Evolutionary conservation across 768 basidiomycete species (phyloP).

Genomic region (Suillus alpinus): DNA sequence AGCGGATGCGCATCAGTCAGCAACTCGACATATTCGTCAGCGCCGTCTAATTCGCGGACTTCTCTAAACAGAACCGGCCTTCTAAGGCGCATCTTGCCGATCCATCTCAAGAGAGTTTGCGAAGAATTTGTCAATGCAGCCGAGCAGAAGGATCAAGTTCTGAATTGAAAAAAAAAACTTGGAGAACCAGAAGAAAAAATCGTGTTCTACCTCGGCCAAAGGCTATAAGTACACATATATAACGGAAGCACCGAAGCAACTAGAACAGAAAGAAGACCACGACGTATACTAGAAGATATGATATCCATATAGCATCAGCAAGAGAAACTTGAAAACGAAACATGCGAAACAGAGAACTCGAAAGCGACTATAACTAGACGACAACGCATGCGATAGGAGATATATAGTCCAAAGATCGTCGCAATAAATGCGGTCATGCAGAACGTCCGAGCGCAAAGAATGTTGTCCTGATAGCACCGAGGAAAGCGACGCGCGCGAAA

Average conservation of each 20-base stretch:
- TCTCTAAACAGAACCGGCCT: background rate
- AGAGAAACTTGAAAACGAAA: background rate
- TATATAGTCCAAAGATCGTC: slow-evolving; percentile 19
- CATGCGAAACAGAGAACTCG: slow-evolving; percentile 14
- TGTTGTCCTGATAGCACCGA: background rate
- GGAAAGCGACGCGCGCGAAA: background rate
- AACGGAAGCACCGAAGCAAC: background rate
- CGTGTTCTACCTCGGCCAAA: background rate
- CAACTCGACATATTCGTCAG: background rate
- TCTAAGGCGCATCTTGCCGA: slow-evolving; percentile 1
- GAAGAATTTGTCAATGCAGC: background rate
- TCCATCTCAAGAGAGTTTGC: background rate
- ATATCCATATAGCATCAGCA: background rate
- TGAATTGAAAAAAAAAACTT: background rate
- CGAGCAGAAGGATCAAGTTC: background rate
- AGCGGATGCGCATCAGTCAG: background rate
- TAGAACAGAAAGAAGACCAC: too few species aligned
- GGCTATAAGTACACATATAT: slow-evolving; percentile 28
- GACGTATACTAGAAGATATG: background rate
- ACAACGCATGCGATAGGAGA: slow-evolving; percentile 15
- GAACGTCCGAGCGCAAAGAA: slow-evolving; percentile 7
- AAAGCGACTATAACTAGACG: slow-evolving; percentile 19
- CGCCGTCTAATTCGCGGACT: background rate
- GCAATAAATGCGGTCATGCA: slow-evolving; percentile 7
- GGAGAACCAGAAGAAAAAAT: background rate